Evolutionary conservation across 345 rosid species (phyloP).

Genomic region (Barbarea vulgaris): DNA sequence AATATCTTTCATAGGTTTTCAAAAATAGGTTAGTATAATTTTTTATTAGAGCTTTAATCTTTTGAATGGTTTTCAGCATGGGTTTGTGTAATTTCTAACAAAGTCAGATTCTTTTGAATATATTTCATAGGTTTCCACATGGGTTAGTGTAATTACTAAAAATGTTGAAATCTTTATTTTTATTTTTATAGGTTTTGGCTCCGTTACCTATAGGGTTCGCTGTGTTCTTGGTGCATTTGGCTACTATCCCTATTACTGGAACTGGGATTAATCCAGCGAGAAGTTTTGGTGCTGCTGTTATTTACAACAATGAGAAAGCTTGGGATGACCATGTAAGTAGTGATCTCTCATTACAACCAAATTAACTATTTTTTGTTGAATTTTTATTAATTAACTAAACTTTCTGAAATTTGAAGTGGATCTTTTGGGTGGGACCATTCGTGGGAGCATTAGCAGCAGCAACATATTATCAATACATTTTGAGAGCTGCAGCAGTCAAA

Average conservation of each 20-base stretch:
- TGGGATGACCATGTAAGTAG: conserved; percentile 41
- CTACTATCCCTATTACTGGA: conserved; percentile 39
- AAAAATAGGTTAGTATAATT: neutral
- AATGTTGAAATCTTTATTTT: neutral
- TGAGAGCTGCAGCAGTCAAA: conserved; percentile 43
- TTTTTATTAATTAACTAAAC: neutral
- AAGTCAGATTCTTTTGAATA: neutral
- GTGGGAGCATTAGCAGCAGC: conserved; percentile 44
- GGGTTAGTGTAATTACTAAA: neutral
- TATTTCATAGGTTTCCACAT: neutral
- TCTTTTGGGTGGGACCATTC: conserved; percentile 50
- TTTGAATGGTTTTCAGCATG: neutral
- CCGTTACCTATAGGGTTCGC: conserved; percentile 39
- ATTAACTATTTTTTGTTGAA: neutral
- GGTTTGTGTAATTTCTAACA: neutral
- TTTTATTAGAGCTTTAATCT: neutral
- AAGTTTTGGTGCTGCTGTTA: conserved; percentile 41
- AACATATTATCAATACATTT: conserved; percentile 40
- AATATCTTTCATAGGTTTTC: no score
- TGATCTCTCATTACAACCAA: neutral
- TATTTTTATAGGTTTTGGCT: conserved; percentile 30
- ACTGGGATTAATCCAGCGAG: conserved; percentile 42
- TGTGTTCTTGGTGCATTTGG: conserved; percentile 38
- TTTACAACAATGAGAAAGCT: conserved; percentile 37
- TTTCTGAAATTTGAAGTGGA: conserved; percentile 35